phyloP scores from a whole-genome alignment of 352 stramenopile species.

The Pythium periplocum region DNA sequence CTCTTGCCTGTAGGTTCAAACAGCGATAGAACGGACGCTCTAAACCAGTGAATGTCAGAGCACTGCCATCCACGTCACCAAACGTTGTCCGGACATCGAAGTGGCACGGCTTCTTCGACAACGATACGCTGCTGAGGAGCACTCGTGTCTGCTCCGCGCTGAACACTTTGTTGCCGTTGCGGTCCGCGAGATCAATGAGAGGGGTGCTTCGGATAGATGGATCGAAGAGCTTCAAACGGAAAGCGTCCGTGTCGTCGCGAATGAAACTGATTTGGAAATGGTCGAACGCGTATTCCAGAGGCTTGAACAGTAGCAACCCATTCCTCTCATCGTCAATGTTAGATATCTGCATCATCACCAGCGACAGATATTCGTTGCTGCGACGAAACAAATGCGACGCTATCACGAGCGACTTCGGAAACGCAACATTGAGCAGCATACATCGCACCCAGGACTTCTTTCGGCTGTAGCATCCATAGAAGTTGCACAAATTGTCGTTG shows the following conservation, averaged over 20 bases:
- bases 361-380: neutral
- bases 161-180: conserved; percentile 4
- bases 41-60: conserved; percentile 12
- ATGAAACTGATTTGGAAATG: conserved; percentile 16
- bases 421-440: conserved; percentile 3
- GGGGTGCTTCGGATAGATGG: neutral
- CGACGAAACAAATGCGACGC: neutral
- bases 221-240: conserved; percentile 12
- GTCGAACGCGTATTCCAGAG: conserved; percentile 11
- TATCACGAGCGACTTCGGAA: conserved; percentile 3
- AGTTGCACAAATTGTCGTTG: conserved; percentile 3
- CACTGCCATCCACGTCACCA: conserved; percentile 4
- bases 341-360: neutral
- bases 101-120: neutral
- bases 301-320: conserved; percentile 16
- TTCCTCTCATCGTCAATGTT: conserved; percentile 16
- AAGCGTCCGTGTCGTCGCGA: conserved; percentile 2
- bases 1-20: conserved; percentile 22
- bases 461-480: conserved; percentile 1
- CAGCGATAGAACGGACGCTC: conserved; percentile 18
- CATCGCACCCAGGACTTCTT: conserved; percentile 3
- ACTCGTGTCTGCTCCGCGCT: conserved; percentile 3
- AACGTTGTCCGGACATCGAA: conserved; percentile 6
- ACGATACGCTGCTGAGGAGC: conserved; percentile 2
- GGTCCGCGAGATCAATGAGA: conserved; percentile 3